These are phyloP conservation scores for Chaetomium olivaceum DNA, from an alignment of 2,329 filamentous ascomycete genomes.

Conservation along the genomic window DNA sequence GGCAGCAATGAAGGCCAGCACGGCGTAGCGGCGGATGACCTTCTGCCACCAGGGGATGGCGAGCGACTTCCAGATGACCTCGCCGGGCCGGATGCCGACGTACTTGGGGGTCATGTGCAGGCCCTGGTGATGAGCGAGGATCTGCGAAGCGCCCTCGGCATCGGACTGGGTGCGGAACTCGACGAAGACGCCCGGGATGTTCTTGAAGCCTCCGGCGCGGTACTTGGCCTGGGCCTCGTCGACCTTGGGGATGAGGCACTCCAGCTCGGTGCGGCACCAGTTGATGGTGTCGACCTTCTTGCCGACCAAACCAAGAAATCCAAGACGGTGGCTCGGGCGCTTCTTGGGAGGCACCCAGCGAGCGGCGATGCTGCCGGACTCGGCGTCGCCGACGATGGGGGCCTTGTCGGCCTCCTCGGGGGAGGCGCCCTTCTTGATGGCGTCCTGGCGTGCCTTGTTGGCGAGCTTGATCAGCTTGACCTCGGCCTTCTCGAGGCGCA, in stretches of 20 bases:
- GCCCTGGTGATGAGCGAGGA: slow-evolving; percentile 81
- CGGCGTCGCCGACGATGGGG: slow-evolving; percentile 58
- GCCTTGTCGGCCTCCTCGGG: slow-evolving; percentile 43
- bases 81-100: slow-evolving; percentile 76
- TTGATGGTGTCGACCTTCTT: slow-evolving; percentile 94
- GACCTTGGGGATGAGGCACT: slow-evolving; percentile 71
- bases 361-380: slow-evolving; percentile 70
- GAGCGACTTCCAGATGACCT: slow-evolving; percentile 86
- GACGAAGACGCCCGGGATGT: slow-evolving; percentile 80
- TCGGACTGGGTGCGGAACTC: slow-evolving; percentile 82
- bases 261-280: slow-evolving; percentile 78
- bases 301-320: slow-evolving; percentile 68
- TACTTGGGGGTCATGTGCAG: slow-evolving; percentile 84
- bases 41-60: slow-evolving; percentile 84
- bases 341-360: slow-evolving; percentile 74
- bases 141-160: slow-evolving; percentile 84
- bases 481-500: slow-evolving; percentile 83
- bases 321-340: slow-evolving; percentile 73
- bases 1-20: slow-evolving; percentile 70
- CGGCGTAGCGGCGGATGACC: slow-evolving; percentile 68
- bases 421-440: slow-evolving; percentile 59
- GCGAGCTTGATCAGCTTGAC: slow-evolving; percentile 79
- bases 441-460: slow-evolving; percentile 70
- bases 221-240: slow-evolving; percentile 68
- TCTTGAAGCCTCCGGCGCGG: slow-evolving; percentile 62